Percentiles rank a stretch among this genome's conserved stretches.
These are phyloP conservation scores for Emergomyces pasteurianus DNA, from an alignment of 2,329 filamentous ascomycete genomes.

Conservation along the genomic window DNA sequence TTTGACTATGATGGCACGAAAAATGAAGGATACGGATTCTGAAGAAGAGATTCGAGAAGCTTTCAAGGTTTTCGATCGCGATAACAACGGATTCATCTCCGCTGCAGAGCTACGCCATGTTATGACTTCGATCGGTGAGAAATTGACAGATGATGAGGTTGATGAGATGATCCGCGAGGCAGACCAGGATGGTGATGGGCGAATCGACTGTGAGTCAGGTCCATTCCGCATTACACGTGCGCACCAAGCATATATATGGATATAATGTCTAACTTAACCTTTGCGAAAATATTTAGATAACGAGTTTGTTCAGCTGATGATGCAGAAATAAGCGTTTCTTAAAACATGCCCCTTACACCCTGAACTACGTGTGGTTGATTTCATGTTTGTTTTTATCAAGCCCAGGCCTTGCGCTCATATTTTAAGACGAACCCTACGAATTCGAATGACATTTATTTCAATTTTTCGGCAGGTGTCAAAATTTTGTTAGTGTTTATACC, in stretches of 20 bases:
- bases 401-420: not conserved
- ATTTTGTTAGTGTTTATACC: not conserved
- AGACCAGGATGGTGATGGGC: constrained; percentile 78
- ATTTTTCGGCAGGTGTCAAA: not conserved
- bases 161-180: constrained; percentile 90
- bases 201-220: constrained; percentile 63
- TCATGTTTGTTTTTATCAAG: not conserved
- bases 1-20: constrained; percentile 85
- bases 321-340: constrained; percentile 64
- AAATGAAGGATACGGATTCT: constrained; percentile 89
- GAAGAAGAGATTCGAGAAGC: constrained; percentile 84
- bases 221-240: not conserved
- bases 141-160: constrained; percentile 80
- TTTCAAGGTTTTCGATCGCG: constrained; percentile 82
- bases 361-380: not conserved
- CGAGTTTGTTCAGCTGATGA: constrained; percentile 90
- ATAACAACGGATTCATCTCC: constrained; percentile 87
- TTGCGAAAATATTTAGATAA: constrained; percentile 49
- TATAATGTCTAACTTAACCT: constrained; percentile 2
- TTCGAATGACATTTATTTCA: not conserved
- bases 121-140: constrained; percentile 87
- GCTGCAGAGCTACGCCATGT: constrained; percentile 79
- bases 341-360: not conserved
- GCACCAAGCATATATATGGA: no score
- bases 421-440: not conserved